Base-by-base conservation (phyloP, 345 rosid species). In the Bruguiera gymnorhiza region DNA sequence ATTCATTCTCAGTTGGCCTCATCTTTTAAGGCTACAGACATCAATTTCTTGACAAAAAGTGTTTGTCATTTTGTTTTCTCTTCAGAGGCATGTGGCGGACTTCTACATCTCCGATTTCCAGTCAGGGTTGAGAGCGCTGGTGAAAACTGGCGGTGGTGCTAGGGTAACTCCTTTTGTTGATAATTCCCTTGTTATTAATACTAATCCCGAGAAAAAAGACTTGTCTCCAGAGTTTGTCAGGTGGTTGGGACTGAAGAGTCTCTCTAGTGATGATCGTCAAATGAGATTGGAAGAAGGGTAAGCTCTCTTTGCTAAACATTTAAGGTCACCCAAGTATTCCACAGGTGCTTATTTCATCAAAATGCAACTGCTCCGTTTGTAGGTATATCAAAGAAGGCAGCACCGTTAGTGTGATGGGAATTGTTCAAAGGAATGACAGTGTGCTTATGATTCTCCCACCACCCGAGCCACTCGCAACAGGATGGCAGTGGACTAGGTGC, bases 311-410 rank as follows among this genome's bases (percentile, higher is more conserved):
- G 18, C 56, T 36, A 1, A 61, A 19, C 18, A 34, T 8, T 32
- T 16, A 4, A 46, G 29, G n/a, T 53, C 29, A 55, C 32, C 13
- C 15, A 26, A 27, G 32, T 39, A 20, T 68, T 20, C 21, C 15
- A 1, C 37, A 3, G 5, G 29, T 24, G 29, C 27, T 58, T 20
- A 6, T 30, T 21, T 43, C 19, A 13, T 43, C 50, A 43, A 39
- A 3, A 4, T 13, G 6, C 50, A 13, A 60, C 66, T 30, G 3
- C 21, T 68, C 15, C 16, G 26, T 67, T 73, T 74, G 43, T 70
- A 92, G 98, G 82, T 95, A 80, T 70, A 87, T 92, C 79, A 95
- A 95, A 85, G 98, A 95, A 83, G 99, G 98, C 37, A 92, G 98
- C 83, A 88, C 92, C 1, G 97, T 90, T 32, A 92, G 97, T 62